These are phyloP conservation scores for Camillea tinctor DNA, from an alignment of 2,329 filamentous ascomycete genomes.

Conservation along the genomic window DNA sequence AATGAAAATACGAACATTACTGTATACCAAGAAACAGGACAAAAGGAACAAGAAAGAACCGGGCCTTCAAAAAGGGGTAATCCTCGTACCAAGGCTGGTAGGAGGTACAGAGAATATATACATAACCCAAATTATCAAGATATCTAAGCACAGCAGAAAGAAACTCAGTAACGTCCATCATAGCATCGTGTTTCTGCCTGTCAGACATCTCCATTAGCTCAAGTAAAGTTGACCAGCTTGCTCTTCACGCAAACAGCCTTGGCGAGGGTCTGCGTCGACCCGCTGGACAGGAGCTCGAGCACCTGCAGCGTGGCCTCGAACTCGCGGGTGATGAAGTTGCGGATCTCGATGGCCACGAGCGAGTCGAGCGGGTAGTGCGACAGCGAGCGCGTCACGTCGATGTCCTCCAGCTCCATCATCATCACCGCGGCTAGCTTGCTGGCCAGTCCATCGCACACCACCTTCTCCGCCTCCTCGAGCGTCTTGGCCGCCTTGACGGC, in stretches of 20 bases:
- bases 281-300: slow-evolving; percentile 52
- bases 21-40: not conserved
- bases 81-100: not conserved
- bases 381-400: slow-evolving; percentile 43
- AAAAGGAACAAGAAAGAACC: not conserved
- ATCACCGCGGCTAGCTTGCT: slow-evolving; percentile 48
- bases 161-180: not conserved
- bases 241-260: slow-evolving; percentile 48
- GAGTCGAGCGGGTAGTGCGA: slow-evolving; percentile 47
- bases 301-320: slow-evolving; percentile 53
- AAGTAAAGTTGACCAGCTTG: slow-evolving; percentile 36
- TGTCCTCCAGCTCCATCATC: slow-evolving; percentile 48
- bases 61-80: not conserved
- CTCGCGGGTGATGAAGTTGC: slow-evolving; percentile 50
- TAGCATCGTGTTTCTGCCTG: not conserved
- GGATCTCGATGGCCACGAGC: slow-evolving; percentile 48
- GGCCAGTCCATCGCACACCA: slow-evolving; percentile 45
- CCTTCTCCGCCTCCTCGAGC: slow-evolving; percentile 44
- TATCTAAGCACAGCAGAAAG: not conserved
- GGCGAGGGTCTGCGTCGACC: slow-evolving; percentile 47
- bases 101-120: not conserved
- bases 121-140: not conserved
- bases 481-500: slow-evolving; percentile 43
- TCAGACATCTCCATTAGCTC: not conserved
- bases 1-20: not conserved